Conservation (phyloP, 805 yeast species). For the Kodamaea nitidulidarum region DNA sequence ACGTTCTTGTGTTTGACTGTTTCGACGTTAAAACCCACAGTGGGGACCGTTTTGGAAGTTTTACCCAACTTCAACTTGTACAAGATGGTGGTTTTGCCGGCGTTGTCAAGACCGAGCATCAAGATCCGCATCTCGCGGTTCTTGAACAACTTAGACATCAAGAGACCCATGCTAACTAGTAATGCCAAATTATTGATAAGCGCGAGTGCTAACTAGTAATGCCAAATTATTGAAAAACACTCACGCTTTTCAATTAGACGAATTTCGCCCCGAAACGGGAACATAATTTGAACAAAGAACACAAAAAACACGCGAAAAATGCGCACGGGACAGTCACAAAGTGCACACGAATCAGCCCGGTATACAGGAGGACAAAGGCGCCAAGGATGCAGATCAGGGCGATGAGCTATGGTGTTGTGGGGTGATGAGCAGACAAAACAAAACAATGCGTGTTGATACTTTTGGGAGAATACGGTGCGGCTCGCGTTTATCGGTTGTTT, state of each 20-base stretch:
- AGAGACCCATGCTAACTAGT: conserved; percentile 7
- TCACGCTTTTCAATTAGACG: conserved; percentile 4
- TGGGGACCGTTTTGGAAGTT: conserved; percentile 78
- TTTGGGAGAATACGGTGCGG: no score
- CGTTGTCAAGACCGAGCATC: conserved; percentile 90
- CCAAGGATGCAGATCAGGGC: no score
- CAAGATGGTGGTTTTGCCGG: conserved; percentile 88
- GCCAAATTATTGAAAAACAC: not conserved
- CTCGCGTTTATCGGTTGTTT: no score
- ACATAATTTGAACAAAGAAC: not conserved
- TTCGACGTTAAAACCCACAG: conserved; percentile 91
- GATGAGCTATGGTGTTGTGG: no score
- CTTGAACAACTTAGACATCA: conserved; percentile 41
- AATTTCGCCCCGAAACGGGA: not conserved
- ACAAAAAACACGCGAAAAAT: conserved; percentile 3
- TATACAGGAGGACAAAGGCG: no score
- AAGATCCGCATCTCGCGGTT: conserved; percentile 95
- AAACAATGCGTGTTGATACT: no score
- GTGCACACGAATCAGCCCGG: not conserved
- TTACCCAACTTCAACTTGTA: conserved; percentile 78
- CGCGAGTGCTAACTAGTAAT: not conserved
- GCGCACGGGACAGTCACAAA: not conserved
- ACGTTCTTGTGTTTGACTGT: conserved; percentile 78
- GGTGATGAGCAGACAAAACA: no score
- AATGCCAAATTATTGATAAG: not conserved